Conservation (phyloP, 208 protist genomes). For the Endotrypanum monterogeii region DNA sequence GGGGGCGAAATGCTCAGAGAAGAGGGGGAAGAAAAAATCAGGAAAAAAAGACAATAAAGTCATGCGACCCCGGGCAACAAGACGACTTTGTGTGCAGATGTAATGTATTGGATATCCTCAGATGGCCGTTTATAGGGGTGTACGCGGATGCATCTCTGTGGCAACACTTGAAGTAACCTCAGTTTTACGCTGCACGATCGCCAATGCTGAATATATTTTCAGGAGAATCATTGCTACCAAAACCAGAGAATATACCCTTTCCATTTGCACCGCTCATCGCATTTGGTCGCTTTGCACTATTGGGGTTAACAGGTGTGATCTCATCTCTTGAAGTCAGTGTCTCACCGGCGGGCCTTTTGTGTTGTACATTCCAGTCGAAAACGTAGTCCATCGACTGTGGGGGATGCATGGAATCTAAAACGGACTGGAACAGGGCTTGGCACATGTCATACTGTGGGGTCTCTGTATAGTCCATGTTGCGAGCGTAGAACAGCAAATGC, state of each 20-base stretch:
- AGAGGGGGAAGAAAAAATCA: slow-evolving; percentile 6
- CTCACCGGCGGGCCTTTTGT: slow-evolving; percentile 4
- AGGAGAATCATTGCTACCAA: slow-evolving; percentile 36
- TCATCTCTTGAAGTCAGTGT: slow-evolving; percentile 24
- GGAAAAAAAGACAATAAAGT: not conserved
- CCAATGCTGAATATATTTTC: slow-evolving; percentile 58
- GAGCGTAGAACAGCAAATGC: slow-evolving; percentile 67
- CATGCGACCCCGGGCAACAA: not conserved
- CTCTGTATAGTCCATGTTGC: slow-evolving; percentile 69
- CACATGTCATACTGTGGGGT: slow-evolving; percentile 86
- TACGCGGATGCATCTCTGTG: not conserved
- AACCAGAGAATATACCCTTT: slow-evolving; percentile 51
- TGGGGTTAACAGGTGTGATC: slow-evolving; percentile 23
- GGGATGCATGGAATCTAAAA: slow-evolving; percentile 47
- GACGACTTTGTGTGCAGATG: not conserved
- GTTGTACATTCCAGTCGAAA: slow-evolving; percentile 47
- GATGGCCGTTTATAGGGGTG: not conserved
- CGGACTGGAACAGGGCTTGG: slow-evolving; percentile 48
- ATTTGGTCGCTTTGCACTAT: slow-evolving; percentile 32
- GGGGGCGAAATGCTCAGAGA: not conserved
- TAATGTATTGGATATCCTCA: not conserved
- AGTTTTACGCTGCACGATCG: slow-evolving; percentile 23
- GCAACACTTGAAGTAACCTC: not conserved
- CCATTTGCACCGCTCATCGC: slow-evolving; percentile 40
- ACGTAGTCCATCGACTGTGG: slow-evolving; percentile 45